Evolutionary conservation across 2,329 filamentous ascomycete species (phyloP).

Genomic region (Thelonectria olida): DNA sequence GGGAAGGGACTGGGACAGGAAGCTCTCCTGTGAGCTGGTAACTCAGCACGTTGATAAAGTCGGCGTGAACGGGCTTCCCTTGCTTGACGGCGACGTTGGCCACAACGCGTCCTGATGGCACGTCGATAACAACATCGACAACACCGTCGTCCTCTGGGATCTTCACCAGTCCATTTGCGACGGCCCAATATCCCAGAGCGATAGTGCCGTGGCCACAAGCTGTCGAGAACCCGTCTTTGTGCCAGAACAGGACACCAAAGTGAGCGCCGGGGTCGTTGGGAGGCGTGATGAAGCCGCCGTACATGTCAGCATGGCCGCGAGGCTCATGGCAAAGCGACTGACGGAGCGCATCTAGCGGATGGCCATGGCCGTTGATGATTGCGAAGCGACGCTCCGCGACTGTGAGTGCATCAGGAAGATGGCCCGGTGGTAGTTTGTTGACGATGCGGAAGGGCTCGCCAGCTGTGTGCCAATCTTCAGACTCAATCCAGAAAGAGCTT

Average conservation of each 20-base stretch:
- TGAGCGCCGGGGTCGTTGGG: constrained; percentile 32
- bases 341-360: constrained; percentile 24
- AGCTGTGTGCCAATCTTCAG: constrained; percentile 41
- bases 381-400: constrained; percentile 19
- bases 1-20: constrained; percentile 1
- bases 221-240: constrained; percentile 41
- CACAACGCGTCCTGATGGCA: constrained; percentile 25
- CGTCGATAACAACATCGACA: constrained; percentile 30
- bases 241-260: constrained; percentile 41
- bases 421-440: constrained; percentile 9
- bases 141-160: not conserved
- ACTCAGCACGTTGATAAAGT: constrained; percentile 31
- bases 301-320: constrained; percentile 35
- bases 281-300: constrained; percentile 37
- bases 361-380: not conserved
- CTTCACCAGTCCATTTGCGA: constrained; percentile 12
- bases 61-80: constrained; percentile 12
- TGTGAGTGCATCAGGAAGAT: constrained; percentile 10
- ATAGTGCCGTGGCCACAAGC: constrained; percentile 41
- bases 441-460: constrained; percentile 40
- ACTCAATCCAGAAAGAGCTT: constrained; percentile 31
- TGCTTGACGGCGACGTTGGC: not conserved
- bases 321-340: constrained; percentile 32
- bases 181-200: constrained; percentile 39
- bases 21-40: constrained; percentile 24